A percentile compares a stretch with the other conserved stretches of the same genome.
phyloP scores from a whole-genome alignment of 345 rosid species.

The Hevea brasiliensis region DNA sequence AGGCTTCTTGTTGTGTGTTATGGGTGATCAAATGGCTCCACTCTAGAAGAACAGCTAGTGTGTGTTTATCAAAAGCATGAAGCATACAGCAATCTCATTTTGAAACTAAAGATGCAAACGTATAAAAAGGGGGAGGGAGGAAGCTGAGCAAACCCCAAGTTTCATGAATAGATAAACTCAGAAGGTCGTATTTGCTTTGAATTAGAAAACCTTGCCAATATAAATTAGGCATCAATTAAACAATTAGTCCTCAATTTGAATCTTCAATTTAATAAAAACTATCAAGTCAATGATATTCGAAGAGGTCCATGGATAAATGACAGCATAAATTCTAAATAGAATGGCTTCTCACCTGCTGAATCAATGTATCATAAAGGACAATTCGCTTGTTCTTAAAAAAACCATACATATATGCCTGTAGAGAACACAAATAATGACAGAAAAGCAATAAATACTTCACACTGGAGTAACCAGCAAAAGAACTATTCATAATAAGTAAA shows the following conservation, averaged over 20 bases:
- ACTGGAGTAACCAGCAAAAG: not conserved
- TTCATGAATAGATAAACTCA: not conserved
- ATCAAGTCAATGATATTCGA: not conserved
- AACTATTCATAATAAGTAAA: not conserved
- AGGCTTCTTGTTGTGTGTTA: not conserved
- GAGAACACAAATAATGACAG: no score
- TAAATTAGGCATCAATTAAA: not conserved
- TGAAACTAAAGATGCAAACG: not conserved
- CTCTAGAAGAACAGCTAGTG: not conserved
- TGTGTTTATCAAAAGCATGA: not conserved
- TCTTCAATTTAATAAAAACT: no score
- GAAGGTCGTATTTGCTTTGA: not conserved
- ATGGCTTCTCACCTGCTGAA: constrained; percentile 72
- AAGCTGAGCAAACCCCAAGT: not conserved
- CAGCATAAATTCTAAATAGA: not conserved
- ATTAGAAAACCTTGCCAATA: not conserved
- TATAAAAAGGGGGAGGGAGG: not conserved
- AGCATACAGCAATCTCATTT: not conserved
- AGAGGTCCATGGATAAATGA: not conserved
- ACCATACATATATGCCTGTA: constrained; percentile 99
- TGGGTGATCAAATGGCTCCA: not conserved
- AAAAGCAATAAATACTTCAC: not conserved
- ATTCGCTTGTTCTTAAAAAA: constrained; percentile 98
- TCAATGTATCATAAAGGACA: constrained; percentile 93
- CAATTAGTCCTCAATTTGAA: not conserved